Evolutionary conservation across 768 basidiomycete genomes (phyloP), one percentile per base, ranked within the genome.

Genomic region (Termitomyces sp.): DNA sequence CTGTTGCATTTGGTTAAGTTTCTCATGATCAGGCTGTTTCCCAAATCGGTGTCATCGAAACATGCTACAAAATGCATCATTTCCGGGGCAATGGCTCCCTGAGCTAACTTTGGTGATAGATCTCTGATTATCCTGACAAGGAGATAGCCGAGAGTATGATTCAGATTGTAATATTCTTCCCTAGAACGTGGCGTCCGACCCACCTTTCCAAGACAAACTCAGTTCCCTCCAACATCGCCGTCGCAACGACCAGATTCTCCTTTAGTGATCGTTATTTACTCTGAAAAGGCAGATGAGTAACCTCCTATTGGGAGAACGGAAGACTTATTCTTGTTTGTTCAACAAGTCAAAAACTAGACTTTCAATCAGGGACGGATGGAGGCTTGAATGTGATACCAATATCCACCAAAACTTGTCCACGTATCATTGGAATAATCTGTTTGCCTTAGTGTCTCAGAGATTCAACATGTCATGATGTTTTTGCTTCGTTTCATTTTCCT

Each of bases 101-200:
- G 43, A 53, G 34, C 27, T 54, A 56, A 58, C 23, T 53, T 58
- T 42, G 50, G 29, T 41, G 23, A 32, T 44, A 54, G 45, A 65
- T 65, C 62, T 60, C 53, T 55, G 57, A 56, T 60, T 52, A 61
- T 59, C 52, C 53, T 48, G 64, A 62, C 60, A 19, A 43, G 62
- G 64, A 57, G 62, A 65, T 65, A 47, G 59, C 64, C 63, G 62
- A 59, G 47, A 37, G 27, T 32, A 32, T 42, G 56, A 52, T 59
- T 59, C 49, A 49, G 54, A 59, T 59, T 62, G 56, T 44, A 49
- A 57, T 48, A 58, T 54, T 50, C 37, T 54, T 57, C 57, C 59
- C 60, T 47, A 53, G 58, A 61, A 61, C 59, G 55, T 62, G 64
- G 59, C 59, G 50, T 37, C 48, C 23, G 19, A 19, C 47, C 48